These are phyloP conservation scores for Termitomyces sp. DNA, from an alignment of 1,284 basidiomycete species.

Conservation along the genomic window DNA sequence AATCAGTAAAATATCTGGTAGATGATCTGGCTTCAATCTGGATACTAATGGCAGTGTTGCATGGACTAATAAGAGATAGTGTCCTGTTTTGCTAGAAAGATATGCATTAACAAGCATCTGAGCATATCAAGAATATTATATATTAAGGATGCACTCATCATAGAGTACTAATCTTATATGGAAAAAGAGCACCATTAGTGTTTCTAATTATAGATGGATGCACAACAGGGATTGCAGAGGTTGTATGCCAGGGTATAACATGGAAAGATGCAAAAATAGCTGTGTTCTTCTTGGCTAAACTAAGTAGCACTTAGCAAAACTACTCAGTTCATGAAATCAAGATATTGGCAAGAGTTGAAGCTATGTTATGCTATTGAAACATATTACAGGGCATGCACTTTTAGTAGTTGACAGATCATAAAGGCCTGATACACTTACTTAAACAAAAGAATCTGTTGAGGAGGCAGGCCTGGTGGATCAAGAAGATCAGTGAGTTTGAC, in stretches of 20 bases:
- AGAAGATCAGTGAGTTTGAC: too few species aligned
- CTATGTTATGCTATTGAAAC: slow-evolving; percentile 26
- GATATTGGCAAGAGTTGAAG: slow-evolving; percentile 29
- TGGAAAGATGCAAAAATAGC: slow-evolving; percentile 23
- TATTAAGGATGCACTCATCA: slow-evolving; percentile 15
- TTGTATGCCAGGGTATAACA: slow-evolving; percentile 25
- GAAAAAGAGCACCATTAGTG: slow-evolving; percentile 12
- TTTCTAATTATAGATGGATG: slow-evolving; percentile 27
- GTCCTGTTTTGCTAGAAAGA: slow-evolving; percentile 25
- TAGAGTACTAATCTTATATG: slow-evolving; percentile 23
- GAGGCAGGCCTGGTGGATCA: too few species aligned
- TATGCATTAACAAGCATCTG: slow-evolving; percentile 30
- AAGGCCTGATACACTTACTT: slow-evolving; percentile 26
- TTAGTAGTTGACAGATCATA: slow-evolving; percentile 32
- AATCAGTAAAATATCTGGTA: slow-evolving; percentile 15
- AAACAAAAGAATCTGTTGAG: slow-evolving; percentile 26
- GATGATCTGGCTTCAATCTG: slow-evolving; percentile 23
- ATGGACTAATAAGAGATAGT: slow-evolving; percentile 20
- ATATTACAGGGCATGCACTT: slow-evolving; percentile 28
- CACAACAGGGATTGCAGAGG: slow-evolving; percentile 23
- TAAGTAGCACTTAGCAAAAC: slow-evolving; percentile 33
- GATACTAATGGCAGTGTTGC: slow-evolving; percentile 28
- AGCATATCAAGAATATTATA: slow-evolving; percentile 28
- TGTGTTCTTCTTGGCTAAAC: slow-evolving; percentile 33
- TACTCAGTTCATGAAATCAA: slow-evolving; percentile 34